Base-by-base conservation (phyloP, 345 rosid species). In the Jatropha curcas region DNA sequence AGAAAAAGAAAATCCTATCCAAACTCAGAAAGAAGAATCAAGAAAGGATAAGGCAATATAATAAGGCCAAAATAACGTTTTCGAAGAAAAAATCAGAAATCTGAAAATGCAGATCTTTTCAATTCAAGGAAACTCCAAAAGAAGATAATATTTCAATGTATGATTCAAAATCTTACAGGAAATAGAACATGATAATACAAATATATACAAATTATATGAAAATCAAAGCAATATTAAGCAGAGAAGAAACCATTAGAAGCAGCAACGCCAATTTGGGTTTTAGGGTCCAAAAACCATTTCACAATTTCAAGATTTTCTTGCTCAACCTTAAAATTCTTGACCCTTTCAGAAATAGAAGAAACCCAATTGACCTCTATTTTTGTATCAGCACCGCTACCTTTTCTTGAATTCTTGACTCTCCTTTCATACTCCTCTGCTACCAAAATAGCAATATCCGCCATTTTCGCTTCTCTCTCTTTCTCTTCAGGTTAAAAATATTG, bases 381-480 rank as follows among this genome's bases (percentile, higher is more conserved):
- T 31, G 20, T 50, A 3, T 58, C 79, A 16, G 10, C 73, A n/a
- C 5, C 71, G 1, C 11, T 64, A n/a, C 17, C 57, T 24, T 51
- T 79, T 60, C 71, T 73, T 41, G 77, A 76, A 8, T 67, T 43
- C 81, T 79, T 84, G 30, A 77, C 45, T 62, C 86, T 81, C 84
- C 86, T 85, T 39, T 84, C 93, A 39, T 89, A 80, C 73, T 89
- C 93, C 68, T 89, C 93, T 0, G 87, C 89, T 7, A 87, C 88
- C 73, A 89, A 60, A 35, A 89, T 80, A 37, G 90, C 93, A 65
- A 89, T 89, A 43, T 87, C 93, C 1, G 93, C 78, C 93, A 89
- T 87, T 17, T 20, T 12, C 60, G 13, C 13, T 17, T 73, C 12
- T 41, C 4, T 41, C 10, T 2, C 17, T 8, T 20, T 10, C n/a